Percentiles rank a stretch among this genome's conserved stretches.
These are phyloP conservation scores for Neurospora sp. DNA, from an alignment of 495 filamentous ascomycete species.

Conservation along the genomic window DNA sequence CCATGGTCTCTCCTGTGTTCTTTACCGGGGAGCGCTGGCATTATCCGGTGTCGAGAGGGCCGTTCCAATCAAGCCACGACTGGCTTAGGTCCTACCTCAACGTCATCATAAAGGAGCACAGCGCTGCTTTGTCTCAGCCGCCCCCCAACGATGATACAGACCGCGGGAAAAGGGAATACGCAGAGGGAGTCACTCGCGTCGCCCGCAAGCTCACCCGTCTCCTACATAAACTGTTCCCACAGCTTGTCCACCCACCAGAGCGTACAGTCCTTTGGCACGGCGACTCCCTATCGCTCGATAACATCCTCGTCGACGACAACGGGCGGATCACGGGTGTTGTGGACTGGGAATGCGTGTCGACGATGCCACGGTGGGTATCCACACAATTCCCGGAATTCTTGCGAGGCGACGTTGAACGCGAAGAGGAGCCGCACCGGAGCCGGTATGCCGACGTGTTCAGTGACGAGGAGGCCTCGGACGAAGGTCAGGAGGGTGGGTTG, in stretches of 20 bases:
- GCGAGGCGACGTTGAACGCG: constrained; percentile 10
- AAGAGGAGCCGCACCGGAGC: constrained; percentile 21
- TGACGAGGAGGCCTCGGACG: constrained; percentile 3
- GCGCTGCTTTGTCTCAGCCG: constrained; percentile 1
- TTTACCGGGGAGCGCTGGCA: constrained; percentile 18
- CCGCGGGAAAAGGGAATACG: constrained; percentile 17
- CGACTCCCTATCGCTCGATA: constrained; percentile 33
- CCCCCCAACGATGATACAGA: constrained; percentile 8
- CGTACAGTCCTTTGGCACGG: constrained; percentile 36
- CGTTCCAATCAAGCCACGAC: constrained; percentile 21
- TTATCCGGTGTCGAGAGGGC: constrained; percentile 18
- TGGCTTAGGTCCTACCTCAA: constrained; percentile 19
- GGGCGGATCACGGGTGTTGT: constrained; percentile 36
- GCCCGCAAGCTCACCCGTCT: constrained; percentile 17
- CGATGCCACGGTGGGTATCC: constrained; percentile 37
- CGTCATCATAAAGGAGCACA: constrained; percentile 21
- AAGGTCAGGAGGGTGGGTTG: constrained; percentile 5
- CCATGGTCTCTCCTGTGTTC: constrained; percentile 18
- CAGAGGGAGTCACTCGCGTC: constrained; percentile 15
- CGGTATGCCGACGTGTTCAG: constrained; percentile 20
- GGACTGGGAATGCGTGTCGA: constrained; percentile 45
- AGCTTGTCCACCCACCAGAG: constrained; percentile 16
- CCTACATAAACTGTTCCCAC: constrained; percentile 21
- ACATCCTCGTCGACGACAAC: constrained; percentile 39
- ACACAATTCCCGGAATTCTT: constrained; percentile 38